phyloP scores from a whole-genome alignment of 225 moss, liverwort and hornwort genomes.

The Bryum argenteum region DNA sequence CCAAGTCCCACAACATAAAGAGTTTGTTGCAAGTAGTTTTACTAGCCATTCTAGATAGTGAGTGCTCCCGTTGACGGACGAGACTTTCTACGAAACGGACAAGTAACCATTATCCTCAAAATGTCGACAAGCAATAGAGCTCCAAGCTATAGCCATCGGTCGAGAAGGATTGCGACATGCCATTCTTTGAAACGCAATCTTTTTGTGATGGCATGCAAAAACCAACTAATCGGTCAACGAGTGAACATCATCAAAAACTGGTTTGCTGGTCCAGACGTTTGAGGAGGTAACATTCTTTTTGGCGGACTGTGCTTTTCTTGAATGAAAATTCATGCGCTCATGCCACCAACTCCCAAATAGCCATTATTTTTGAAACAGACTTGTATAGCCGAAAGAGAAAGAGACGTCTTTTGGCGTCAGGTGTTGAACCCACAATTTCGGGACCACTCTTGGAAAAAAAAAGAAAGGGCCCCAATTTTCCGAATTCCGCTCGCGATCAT shows the following conservation, averaged over 20 bases:
- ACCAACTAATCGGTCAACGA: not conserved
- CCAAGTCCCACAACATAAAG: no score
- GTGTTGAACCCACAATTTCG: not conserved
- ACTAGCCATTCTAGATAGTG: no score
- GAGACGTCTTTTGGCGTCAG: not conserved
- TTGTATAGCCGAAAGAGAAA: not conserved
- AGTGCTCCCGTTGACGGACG: no score
- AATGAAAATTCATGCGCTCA: not conserved
- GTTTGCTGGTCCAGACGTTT: not conserved
- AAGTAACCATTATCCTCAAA: no score
- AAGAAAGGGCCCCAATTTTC: no score
- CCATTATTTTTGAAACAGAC: not conserved
- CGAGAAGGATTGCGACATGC: not conserved
- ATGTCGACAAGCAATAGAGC: no score
- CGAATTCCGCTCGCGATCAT: no score
- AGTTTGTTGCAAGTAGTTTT: no score
- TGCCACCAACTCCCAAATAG: conserved; percentile 22
- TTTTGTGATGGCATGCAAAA: not conserved
- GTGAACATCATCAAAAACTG: not conserved
- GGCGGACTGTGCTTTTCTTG: no score
- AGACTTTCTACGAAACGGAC: no score
- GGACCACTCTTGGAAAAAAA: no score
- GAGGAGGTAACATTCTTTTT: not conserved
- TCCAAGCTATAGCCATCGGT: not conserved
- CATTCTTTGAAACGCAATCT: not conserved